Evolutionary conservation across 768 basidiomycete species (phyloP), one percentile per base, ranked within the genome.

Genomic region (Zangia roseola): DNA sequence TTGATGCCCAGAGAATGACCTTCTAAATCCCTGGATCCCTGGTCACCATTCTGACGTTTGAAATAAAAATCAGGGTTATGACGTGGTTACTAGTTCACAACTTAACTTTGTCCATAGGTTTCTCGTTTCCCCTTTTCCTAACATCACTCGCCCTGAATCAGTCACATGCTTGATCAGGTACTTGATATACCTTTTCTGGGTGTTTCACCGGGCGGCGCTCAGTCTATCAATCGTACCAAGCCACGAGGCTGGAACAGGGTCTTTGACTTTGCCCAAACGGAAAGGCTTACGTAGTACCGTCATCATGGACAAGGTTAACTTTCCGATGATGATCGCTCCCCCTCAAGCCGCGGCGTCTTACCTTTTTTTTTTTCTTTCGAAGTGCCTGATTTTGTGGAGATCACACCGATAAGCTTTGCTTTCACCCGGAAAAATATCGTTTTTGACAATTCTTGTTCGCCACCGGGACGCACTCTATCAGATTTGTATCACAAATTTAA

Each of bases 281-380:
- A 52, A 56, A 35, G 37, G 26, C 40, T 63, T 64, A 64, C 59
- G 55, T 62, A 52, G n/a, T n/a, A n/a, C n/a, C n/a, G n/a, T n/a
- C 35, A 47, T 28, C 36, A 43, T 57, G 47, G 47, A 45, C 59
- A 65, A 65, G 55, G 64, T 67, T 65, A 64, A 44, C 62, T 67
- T 64, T 51, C 41, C 51, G 42, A 45, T 28, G 48, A 53, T 54
- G 49, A 44, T 42, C 46, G 45, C 46, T 41, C 51, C 36, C 34
- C 17, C 44, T 31, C 31, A 50, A 55, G 47, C 37, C 43, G 48
- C 50, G 31, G 41, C 38, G 50, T 50, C 45, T 56, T 58, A 49
- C 37, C 53, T 50, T 49, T 36, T 46, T 46, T 23, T 23, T 21
- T 28, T 44, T 19, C 31, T 31, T 31, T 16, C 31, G 16, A 31